Conservation (phyloP, 352 stramenopile species). For the Phytopythium boreale region DNA sequence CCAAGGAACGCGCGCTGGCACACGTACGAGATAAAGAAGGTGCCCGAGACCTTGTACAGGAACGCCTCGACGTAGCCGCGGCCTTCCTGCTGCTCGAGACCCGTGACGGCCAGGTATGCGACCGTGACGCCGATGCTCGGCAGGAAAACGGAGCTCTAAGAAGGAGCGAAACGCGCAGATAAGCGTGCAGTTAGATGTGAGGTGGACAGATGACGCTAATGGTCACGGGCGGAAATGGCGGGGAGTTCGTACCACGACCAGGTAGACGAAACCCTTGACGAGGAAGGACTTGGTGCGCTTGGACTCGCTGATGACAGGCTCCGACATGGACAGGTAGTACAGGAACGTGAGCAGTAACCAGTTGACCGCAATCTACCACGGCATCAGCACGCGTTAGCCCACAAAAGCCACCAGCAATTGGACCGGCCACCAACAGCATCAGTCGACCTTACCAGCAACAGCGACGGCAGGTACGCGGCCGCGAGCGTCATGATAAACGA, state of each 20-base stretch:
- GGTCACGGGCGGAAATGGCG: too few relatives aligned
- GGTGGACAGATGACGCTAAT: too few relatives aligned
- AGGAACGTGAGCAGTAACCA: constrained; percentile 71
- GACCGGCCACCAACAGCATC: too few relatives aligned
- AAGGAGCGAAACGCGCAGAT: neutral
- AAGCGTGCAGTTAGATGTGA: neutral
- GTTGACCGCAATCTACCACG: constrained; percentile 64
- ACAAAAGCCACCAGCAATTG: neutral
- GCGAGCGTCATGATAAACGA: constrained; percentile 56
- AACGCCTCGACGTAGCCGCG: constrained; percentile 76
- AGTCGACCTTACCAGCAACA: constrained; percentile 70
- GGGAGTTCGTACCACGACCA: constrained; percentile 55
- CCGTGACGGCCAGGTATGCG: constrained; percentile 68
- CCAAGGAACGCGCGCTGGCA: constrained; percentile 77
- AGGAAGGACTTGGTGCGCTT: constrained; percentile 66
- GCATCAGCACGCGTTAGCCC: constrained; percentile 1
- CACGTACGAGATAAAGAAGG: constrained; percentile 87
- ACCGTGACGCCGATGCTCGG: constrained; percentile 76
- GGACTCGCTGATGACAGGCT: constrained; percentile 66
- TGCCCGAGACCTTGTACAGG: constrained; percentile 80
- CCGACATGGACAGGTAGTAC: constrained; percentile 63
- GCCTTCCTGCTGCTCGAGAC: constrained; percentile 42
- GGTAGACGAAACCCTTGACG: constrained; percentile 72
- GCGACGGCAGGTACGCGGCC: constrained; percentile 65
- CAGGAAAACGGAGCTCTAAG: constrained; percentile 72